These are phyloP conservation scores for Podospora australis DNA, from an alignment of 495 filamentous ascomycete genomes.

Conservation along the genomic window DNA sequence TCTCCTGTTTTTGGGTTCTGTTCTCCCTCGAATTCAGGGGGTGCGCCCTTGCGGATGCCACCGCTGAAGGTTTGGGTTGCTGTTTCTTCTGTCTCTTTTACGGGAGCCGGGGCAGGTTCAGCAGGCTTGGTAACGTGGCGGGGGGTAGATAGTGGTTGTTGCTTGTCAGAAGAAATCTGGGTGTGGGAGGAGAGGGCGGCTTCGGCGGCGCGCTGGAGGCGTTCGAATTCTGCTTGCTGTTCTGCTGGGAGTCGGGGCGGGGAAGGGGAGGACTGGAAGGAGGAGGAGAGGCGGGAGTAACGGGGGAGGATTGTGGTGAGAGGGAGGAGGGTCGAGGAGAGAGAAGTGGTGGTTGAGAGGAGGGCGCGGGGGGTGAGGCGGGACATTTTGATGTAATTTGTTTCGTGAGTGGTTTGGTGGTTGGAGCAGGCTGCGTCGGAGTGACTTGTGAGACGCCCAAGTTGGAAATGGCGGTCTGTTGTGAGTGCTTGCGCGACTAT, in stretches of 20 bases:
- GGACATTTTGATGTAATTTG: slow-evolving; percentile 12
- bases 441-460: no score
- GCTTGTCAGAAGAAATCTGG: slow-evolving; percentile 1
- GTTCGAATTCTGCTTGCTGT: slow-evolving; percentile 90
- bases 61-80: slow-evolving; percentile 27
- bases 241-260: slow-evolving; percentile 79
- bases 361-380: slow-evolving; percentile 11
- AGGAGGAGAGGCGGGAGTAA: slow-evolving; percentile 22
- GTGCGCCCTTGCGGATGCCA: slow-evolving; percentile 51
- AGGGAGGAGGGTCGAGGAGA: background rate
- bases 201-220: slow-evolving; percentile 58
- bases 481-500: no score
- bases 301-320: background rate
- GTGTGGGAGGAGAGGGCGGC: slow-evolving; percentile 24
- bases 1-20: slow-evolving; percentile 94
- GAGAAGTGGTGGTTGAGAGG: background rate
- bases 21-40: slow-evolving; percentile 92
- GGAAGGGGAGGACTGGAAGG: slow-evolving; percentile 49
- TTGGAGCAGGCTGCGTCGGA: no score
- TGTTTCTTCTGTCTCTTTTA: slow-evolving; percentile 1
- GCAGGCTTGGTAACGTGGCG: background rate
- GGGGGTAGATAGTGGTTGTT: background rate
- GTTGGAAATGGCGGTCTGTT: no score
- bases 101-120: background rate
- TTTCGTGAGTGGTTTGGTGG: background rate